Evolutionary conservation across 306 rosid genomes (phyloP), one percentile per base, ranked within the genome.

Genomic region (Dryas octopetala): DNA sequence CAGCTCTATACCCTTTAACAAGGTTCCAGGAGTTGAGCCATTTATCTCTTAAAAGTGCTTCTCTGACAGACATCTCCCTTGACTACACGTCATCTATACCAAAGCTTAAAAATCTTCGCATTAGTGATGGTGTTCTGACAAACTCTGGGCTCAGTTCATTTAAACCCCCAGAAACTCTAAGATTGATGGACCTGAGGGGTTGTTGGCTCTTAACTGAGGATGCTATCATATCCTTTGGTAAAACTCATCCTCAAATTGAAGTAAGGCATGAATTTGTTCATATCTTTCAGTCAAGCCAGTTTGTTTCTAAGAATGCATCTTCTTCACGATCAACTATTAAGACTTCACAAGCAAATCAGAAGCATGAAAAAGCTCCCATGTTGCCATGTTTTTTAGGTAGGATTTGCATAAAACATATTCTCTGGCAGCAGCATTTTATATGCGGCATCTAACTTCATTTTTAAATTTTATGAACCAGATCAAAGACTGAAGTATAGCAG

Each of bases 191-290:
- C 84, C 86, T 95, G 71, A 80, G 79, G 47, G 98, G 98, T 61
- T 91, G 98, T 80, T 94, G 98, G 98, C 97, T 94, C 75, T 54
- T 94, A 76, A 88, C 91, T 19, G 50, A 75, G 74, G 91, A 86
- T 32, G 74, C 61, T 23, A 83, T 94, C 75, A 9, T 45, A 51
- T 83, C 87, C 43, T 94, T 89, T 66, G 77, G 87, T 79, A 90
- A 74, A 86, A 74, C 47, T 59, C 85, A 89, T 85, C 91, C 97
- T 68, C 88, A 82, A 61, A 82, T 89, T 80, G 90, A 91, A 78
- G 81, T 94, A 49, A 73, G 78, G 80, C 95, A 93, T 78, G 98
- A 93, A 57, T 84, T 82, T 78, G 78, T 77, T 54, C 83, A 80
- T 8, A 38, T 77, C 44, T 48, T 38, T 54, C 87, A 88, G 55